Evolutionary conservation across 257 asterid species (phyloP).

Genomic region (Voacanga thouarsii): DNA sequence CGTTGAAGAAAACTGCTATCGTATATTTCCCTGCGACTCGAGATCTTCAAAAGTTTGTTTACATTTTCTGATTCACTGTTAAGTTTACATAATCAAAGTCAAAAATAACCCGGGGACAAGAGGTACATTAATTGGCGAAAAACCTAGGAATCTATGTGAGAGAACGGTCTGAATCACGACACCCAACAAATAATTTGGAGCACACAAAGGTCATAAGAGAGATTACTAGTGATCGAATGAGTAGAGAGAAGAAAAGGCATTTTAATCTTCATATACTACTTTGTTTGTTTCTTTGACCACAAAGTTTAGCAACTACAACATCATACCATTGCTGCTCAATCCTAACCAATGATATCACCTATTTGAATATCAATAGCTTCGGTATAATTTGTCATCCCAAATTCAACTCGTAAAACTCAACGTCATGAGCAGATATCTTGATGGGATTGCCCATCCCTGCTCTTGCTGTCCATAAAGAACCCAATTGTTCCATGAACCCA

Average conservation of each 20-base stretch:
- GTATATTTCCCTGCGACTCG: constrained; percentile 6
- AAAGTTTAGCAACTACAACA: neutral
- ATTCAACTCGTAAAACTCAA: neutral
- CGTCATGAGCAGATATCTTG: neutral
- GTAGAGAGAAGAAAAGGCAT: too few relatives aligned
- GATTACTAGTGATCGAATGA: neutral
- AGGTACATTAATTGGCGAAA: neutral
- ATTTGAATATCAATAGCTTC: neutral
- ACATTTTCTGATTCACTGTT: neutral
- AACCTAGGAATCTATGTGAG: neutral
- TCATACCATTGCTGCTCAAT: neutral
- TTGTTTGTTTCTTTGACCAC: too few relatives aligned
- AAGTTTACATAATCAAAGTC: neutral
- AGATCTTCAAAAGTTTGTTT: constrained; percentile 19
- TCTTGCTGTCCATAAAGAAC: too few relatives aligned
- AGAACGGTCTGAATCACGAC: neutral
- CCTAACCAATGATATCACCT: neutral
- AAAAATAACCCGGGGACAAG: neutral
- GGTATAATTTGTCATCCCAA: neutral
- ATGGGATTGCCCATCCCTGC: neutral
- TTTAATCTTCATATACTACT: too few relatives aligned
- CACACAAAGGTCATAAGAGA: neutral
- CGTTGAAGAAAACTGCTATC: neutral
- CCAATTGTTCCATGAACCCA: too few relatives aligned
- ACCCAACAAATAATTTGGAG: neutral